Percentiles rank a stretch among this genome's conserved stretches.
Evolutionary conservation across 441 rosid species (phyloP).

Genomic region (Populus hybrid): DNA sequence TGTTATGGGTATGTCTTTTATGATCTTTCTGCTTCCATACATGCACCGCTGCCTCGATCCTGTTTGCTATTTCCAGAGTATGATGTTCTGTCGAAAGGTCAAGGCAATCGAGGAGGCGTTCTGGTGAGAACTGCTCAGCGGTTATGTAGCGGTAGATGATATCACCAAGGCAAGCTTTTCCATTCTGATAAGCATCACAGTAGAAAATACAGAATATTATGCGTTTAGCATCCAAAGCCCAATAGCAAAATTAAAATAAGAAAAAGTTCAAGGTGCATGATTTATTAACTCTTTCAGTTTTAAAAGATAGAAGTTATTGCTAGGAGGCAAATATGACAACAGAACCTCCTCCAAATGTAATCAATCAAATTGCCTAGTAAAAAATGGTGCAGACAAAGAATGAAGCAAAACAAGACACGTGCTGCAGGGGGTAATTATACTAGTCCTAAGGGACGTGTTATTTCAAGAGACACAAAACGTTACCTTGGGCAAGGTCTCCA

Average conservation of each 20-base stretch:
- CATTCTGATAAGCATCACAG: constrained; percentile 48
- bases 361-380: neutral
- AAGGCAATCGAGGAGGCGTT: constrained; percentile 85
- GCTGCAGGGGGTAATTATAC: neutral
- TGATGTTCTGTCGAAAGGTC: constrained; percentile 94
- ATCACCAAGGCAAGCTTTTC: constrained; percentile 88
- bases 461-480: neutral
- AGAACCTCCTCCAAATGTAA: neutral
- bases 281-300: neutral
- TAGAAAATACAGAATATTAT: constrained; percentile 1
- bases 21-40: constrained; percentile 79
- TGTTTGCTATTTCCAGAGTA: constrained; percentile 72
- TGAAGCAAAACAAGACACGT: neutral
- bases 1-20: constrained; percentile 39
- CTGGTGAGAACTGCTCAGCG: constrained; percentile 83
- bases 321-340: neutral
- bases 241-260: neutral
- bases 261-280: neutral
- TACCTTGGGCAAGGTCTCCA: constrained; percentile 93
- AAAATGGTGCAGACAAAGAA: neutral
- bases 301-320: neutral
- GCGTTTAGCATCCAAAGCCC: neutral
- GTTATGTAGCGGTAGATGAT: constrained; percentile 76
- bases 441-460: neutral
- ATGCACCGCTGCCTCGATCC: constrained; percentile 82